phyloP scores from a whole-genome alignment of 441 rosid species.

The Adansonia madagascariensis region DNA sequence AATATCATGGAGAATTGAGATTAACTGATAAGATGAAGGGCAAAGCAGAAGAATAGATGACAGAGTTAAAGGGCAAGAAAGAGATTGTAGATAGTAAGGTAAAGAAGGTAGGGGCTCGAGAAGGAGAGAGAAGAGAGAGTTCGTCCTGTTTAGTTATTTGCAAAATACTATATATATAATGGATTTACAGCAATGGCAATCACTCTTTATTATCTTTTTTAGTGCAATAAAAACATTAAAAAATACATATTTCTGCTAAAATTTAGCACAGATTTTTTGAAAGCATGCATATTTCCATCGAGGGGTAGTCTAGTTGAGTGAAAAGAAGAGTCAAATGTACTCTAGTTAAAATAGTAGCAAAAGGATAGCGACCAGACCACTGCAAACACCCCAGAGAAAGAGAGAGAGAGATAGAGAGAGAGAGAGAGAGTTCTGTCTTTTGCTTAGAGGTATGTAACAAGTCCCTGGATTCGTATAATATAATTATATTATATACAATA shows the following conservation, averaged over 20 bases:
- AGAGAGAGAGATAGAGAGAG: conserved; percentile 9
- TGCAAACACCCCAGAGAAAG: conserved; percentile 23
- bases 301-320: conserved; percentile 37
- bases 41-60: conserved; percentile 16
- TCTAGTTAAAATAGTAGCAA: conserved; percentile 1
- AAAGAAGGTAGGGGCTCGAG: conserved; percentile 56
- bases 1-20: not conserved
- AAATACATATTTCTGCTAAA: not conserved
- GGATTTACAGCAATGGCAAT: conserved; percentile 24
- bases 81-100: conserved; percentile 17
- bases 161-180: not conserved
- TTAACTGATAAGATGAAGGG: conserved; percentile 12
- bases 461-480: too few species aligned
- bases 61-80: conserved; percentile 22
- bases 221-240: conserved; percentile 15
- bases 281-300: conserved; percentile 26
- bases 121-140: conserved; percentile 40
- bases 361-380: conserved; percentile 36
- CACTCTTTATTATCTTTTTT: conserved; percentile 10
- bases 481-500: too few species aligned
- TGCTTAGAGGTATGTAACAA: conserved; percentile 9
- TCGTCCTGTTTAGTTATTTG: conserved; percentile 6
- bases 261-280: conserved; percentile 27
- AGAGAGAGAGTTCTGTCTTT: conserved; percentile 29
- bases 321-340: conserved; percentile 58